These are phyloP conservation scores for Ogataea siamensis DNA, from an alignment of 805 yeast genomes.

Conservation along the genomic window DNA sequence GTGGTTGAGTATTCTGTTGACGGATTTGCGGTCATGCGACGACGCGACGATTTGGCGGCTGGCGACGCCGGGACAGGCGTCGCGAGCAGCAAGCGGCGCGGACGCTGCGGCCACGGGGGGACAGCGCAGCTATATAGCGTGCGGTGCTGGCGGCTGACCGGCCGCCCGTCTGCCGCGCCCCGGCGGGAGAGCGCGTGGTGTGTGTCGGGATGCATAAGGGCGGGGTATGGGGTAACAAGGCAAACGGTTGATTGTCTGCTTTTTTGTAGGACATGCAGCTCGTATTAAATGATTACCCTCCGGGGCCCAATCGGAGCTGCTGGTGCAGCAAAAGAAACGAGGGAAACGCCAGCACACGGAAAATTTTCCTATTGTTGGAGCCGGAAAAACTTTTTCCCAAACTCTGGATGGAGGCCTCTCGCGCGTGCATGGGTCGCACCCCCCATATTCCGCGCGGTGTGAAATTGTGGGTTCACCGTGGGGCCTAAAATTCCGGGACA, in stretches of 20 bases:
- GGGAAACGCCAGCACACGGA: constrained; percentile 6
- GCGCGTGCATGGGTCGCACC: background rate
- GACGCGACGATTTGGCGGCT: too few species aligned
- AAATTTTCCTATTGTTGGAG: constrained; percentile 12
- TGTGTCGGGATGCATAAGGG: constrained; percentile 2
- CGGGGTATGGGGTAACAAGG: constrained; percentile 13
- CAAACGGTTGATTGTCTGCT: background rate
- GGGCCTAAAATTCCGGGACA: constrained; percentile 5
- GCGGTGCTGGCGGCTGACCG: too few species aligned
- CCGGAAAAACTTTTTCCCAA: constrained; percentile 19
- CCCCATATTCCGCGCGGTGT: constrained; percentile 1
- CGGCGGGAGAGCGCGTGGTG: too few species aligned
- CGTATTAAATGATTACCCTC: background rate
- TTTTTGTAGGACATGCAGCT: background rate
- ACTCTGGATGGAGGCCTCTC: background rate
- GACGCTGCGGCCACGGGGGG: too few species aligned
- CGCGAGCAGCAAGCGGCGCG: too few species aligned
- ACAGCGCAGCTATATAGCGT: too few species aligned
- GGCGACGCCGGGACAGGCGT: too few species aligned
- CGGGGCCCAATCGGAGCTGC: constrained; percentile 4
- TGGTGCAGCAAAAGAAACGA: constrained; percentile 7
- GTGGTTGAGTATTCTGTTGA: constrained; percentile 1
- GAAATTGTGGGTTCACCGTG: constrained; percentile 8
- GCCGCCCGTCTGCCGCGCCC: too few species aligned
- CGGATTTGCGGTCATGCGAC: background rate